These are phyloP conservation scores for Fusarium globosum DNA, from an alignment of 2,329 filamentous ascomycete species.

Conservation along the genomic window DNA sequence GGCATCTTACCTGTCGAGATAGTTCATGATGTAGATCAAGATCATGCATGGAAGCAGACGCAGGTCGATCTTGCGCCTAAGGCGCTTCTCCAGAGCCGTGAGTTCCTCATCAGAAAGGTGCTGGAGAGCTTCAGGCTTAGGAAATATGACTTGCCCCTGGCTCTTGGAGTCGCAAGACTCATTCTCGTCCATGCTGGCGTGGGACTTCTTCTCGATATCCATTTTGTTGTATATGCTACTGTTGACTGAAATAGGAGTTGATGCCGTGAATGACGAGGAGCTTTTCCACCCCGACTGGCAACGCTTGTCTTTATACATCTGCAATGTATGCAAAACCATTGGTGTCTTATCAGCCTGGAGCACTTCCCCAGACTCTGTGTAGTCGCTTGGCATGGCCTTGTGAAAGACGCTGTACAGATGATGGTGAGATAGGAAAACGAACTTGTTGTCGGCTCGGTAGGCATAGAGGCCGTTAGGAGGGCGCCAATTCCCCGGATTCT, in stretches of 20 bases:
- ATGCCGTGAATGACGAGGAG: background rate
- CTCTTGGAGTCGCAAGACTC: background rate
- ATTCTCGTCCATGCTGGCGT: background rate
- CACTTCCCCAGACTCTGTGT: background rate
- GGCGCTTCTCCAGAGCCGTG: background rate
- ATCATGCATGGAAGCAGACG: constrained; percentile 4
- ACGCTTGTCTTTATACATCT: background rate
- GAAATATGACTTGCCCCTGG: background rate
- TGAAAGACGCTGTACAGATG: background rate
- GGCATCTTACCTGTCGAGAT: background rate
- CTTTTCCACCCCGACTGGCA: background rate
- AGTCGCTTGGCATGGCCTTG: background rate
- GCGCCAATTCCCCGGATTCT: background rate
- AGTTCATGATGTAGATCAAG: constrained; percentile 14
- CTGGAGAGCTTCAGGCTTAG: background rate
- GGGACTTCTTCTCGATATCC: background rate
- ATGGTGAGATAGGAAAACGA: background rate
- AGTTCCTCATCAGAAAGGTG: background rate
- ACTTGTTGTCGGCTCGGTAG: background rate
- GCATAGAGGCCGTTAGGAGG: background rate
- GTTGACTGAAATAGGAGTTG: background rate
- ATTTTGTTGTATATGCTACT: background rate
- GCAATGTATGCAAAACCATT: too few species aligned
- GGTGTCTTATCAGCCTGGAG: background rate
- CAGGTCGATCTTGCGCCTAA: background rate